Conservation (phyloP, 2,329 filamentous ascomycete genomes). For the Colletotrichum godetiae region DNA sequence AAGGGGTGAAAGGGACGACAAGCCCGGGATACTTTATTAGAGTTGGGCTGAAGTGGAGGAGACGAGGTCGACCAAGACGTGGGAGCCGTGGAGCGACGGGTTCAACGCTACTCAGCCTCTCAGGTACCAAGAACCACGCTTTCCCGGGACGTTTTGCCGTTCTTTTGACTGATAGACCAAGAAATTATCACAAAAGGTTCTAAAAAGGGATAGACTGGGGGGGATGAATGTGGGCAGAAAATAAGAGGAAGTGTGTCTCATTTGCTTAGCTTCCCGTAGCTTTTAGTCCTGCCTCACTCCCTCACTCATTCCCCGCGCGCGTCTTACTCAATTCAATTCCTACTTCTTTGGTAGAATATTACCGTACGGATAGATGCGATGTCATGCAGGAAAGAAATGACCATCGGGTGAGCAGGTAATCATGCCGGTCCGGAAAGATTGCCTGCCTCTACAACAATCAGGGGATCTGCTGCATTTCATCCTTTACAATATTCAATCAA, state of each 20-base stretch:
- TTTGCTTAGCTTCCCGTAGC: neutral
- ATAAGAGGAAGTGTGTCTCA: neutral
- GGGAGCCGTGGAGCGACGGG: neutral
- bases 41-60: neutral
- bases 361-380: neutral
- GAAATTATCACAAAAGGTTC: neutral
- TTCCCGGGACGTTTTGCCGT: neutral
- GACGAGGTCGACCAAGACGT: neutral
- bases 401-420: neutral
- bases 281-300: neutral
- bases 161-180: neutral
- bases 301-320: slow-evolving; percentile 4
- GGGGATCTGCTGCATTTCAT: neutral
- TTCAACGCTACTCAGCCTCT: neutral
- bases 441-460: neutral
- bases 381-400: neutral
- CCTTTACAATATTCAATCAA: neutral
- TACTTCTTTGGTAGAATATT: neutral
- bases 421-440: neutral
- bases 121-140: neutral
- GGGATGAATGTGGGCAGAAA: neutral
- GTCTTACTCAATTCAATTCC: neutral
- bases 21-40: neutral
- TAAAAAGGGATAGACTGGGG: neutral
- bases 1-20: neutral